Evolutionary conservation across 345 rosid species (phyloP).

Genomic region (Pugionium dolabratum): DNA sequence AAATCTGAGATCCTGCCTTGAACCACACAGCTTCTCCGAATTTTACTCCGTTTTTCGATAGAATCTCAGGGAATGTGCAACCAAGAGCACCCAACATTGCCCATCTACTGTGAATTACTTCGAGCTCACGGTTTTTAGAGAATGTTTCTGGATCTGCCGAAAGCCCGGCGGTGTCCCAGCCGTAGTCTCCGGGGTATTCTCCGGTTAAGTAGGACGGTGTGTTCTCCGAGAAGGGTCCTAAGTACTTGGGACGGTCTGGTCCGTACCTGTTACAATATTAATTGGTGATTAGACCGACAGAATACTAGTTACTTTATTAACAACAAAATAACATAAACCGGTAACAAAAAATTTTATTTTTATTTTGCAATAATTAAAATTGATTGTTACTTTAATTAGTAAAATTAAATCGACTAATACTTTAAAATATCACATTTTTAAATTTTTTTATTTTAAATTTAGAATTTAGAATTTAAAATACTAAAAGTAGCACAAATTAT

Average conservation of each 20-base stretch:
- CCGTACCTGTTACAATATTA: conserved; percentile 74
- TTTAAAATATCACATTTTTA: no score
- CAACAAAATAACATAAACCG: no score
- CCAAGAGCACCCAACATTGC: conserved; percentile 97
- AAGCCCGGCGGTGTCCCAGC: conserved; percentile 98
- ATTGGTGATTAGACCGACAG: not conserved
- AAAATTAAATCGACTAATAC: no score
- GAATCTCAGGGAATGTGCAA: conserved; percentile 88
- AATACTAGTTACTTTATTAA: no score
- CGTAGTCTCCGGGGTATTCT: conserved; percentile 94
- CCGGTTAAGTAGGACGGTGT: conserved; percentile 90
- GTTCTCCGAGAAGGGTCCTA: conserved; percentile 97
- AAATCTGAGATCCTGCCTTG: conserved; percentile 93
- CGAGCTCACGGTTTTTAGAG: conserved; percentile 96
- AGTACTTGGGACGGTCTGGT: conserved; percentile 93
- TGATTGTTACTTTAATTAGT: no score
- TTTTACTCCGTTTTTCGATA: conserved; percentile 76
- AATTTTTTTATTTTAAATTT: no score
- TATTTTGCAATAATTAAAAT: no score
- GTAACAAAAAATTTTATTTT: no score
- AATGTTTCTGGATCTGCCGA: conserved; percentile 97
- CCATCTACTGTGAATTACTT: conserved; percentile 96
- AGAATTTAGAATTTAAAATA: no score
- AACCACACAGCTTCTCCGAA: conserved; percentile 97
- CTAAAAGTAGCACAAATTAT: no score